These are phyloP conservation scores for Letharia lupina DNA, from an alignment of 495 filamentous ascomycete genomes.

Conservation along the genomic window DNA sequence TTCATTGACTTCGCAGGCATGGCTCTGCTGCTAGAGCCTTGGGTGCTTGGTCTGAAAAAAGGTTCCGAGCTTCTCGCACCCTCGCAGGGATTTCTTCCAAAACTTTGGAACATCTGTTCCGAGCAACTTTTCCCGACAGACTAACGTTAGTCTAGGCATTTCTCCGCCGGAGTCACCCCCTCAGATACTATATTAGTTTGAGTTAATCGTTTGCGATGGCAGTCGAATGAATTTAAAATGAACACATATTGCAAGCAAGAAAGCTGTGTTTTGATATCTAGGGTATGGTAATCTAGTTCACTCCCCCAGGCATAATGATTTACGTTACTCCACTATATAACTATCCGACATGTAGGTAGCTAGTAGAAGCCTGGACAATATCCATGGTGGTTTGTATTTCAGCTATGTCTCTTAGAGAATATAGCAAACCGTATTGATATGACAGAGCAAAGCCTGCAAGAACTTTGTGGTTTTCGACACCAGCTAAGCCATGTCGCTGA, in stretches of 20 bases:
- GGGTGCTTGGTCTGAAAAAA: neutral
- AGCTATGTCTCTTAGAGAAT: neutral
- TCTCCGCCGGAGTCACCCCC: no score
- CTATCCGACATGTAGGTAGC: neutral
- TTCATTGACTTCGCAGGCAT: slow-evolving; percentile 7
- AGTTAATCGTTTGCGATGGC: no score
- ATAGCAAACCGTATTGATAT: neutral
- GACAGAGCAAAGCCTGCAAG: neutral
- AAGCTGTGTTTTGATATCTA: no score
- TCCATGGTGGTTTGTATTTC: neutral
- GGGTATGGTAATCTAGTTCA: no score
- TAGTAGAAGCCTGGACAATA: neutral
- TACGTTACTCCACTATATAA: neutral
- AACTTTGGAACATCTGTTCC: neutral
- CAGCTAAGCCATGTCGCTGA: neutral
- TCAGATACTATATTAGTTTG: no score
- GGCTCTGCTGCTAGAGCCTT: neutral
- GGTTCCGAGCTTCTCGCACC: neutral
- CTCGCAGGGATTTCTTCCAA: no score
- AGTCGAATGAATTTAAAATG: no score
- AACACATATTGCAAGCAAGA: no score
- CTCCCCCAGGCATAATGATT: no score
- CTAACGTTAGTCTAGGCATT: no score
- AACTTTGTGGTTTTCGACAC: neutral
- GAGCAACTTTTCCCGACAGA: neutral